Evolutionary conservation across 179 eudicot genomes (phyloP), one percentile per base, ranked within the genome.

Genomic region (Corrigiola litoralis): DNA sequence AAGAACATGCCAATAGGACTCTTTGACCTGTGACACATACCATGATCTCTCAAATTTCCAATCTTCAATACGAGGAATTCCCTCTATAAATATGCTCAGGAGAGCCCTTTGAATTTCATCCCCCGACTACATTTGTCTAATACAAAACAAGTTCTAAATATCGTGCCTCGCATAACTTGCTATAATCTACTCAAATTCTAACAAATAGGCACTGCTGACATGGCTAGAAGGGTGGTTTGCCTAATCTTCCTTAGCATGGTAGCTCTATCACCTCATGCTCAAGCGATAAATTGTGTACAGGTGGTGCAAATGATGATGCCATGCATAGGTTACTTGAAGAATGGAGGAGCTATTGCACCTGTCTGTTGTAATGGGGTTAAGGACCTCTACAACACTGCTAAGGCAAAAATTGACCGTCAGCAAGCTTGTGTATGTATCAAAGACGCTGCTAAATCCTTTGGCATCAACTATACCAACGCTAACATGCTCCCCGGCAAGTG

Each of bases 241-340:
- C 1, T 59, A 5, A 25, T 41, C 13, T 41, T 41, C 36, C 36
- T 59, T 40, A 36, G 12, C 34, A 59, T 41, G 6, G 1, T 41
- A 40, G 25, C 42, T 34, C 2, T 59, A 21, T 34, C 50, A 59
- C 16, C 64, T 21, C 23, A 59, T 59, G 64, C 27, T 8, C 64
- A 59, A 40, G 64, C 36, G 34, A 24, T 59, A 18, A 59, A 34
- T 7, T 40, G 50, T 41, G 64, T 49, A 4, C 12, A 59, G 7
- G 64, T 59, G 7, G 18, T 42, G 6, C 25, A n/a, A 3, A 6
- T 4, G 1, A 11, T 59, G 64, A 1, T 25, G 14, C 50, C 49
- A 59, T 59, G 64, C 64, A 23, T 59, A 38, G 23, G 50, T 18
- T 41, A 24, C 64, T 41, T 59, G 64, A 59, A 41, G 36, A 25